These are phyloP conservation scores for Jasminum sambac DNA, from an alignment of 257 asterid genomes.

Conservation along the genomic window DNA sequence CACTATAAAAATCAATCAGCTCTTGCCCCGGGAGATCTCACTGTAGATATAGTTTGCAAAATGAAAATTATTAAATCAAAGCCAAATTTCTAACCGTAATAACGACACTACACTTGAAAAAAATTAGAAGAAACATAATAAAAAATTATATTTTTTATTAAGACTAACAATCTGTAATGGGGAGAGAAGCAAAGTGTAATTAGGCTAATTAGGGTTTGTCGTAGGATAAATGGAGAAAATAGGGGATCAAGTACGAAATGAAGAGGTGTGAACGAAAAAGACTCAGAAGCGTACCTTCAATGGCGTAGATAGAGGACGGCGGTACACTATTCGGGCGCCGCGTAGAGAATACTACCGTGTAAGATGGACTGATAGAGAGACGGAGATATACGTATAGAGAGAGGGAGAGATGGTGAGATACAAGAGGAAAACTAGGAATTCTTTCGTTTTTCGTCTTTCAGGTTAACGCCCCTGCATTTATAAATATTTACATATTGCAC, in stretches of 20 bases:
- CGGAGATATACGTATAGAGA: background rate
- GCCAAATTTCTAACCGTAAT: slow-evolving; percentile 29
- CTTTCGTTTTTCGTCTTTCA: background rate
- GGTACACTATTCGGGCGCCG: background rate
- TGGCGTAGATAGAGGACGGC: slow-evolving; percentile 6
- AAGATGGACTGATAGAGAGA: background rate
- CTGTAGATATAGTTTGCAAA: slow-evolving; percentile 23
- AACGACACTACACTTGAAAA: background rate
- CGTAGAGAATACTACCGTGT: background rate
- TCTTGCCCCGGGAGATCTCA: slow-evolving; percentile 43
- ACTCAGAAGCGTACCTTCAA: background rate
- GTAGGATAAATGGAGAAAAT: slow-evolving; percentile 15
- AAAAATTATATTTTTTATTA: background rate
- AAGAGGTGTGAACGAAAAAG: background rate
- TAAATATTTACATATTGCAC: background rate
- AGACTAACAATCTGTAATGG: slow-evolving; percentile 9
- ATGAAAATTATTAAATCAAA: slow-evolving; percentile 17
- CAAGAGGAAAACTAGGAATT: slow-evolving; percentile 2
- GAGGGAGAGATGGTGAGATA: background rate
- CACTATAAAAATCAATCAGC: slow-evolving; percentile 28
- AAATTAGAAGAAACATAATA: background rate
- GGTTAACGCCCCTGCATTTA: background rate
- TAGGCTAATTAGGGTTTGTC: slow-evolving; percentile 12
- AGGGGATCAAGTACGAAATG: slow-evolving; percentile 30
- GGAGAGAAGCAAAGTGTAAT: background rate